phyloP scores from a whole-genome alignment of 2,329 filamentous ascomycete species.

The Xylaria sp. region DNA sequence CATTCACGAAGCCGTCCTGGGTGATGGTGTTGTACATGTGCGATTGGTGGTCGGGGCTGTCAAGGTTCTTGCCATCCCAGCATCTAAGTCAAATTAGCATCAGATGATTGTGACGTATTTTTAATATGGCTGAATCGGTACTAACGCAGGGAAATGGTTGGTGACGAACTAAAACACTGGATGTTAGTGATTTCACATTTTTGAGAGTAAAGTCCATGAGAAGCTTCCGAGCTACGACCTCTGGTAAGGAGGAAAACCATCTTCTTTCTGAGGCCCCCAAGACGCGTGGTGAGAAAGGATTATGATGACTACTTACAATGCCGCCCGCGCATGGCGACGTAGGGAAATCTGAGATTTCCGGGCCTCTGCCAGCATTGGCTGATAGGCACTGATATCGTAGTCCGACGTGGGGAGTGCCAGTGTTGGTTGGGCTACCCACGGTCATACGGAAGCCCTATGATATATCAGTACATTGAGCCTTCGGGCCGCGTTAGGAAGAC shows the following conservation, averaged over 20 bases:
- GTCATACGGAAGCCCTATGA: constrained; percentile 57
- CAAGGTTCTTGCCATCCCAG: constrained; percentile 43
- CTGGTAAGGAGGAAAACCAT: no score
- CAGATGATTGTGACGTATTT: neutral
- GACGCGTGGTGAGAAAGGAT: neutral
- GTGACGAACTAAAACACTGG: constrained; percentile 48
- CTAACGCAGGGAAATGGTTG: constrained; percentile 53
- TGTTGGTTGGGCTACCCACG: constrained; percentile 50
- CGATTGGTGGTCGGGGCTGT: constrained; percentile 41
- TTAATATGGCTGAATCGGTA: constrained; percentile 3
- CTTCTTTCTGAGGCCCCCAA: neutral
- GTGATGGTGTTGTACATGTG: constrained; percentile 46
- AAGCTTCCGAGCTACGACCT: neutral
- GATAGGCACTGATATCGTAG: constrained; percentile 56
- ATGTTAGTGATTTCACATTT: neutral
- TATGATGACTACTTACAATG: neutral
- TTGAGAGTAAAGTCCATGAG: neutral
- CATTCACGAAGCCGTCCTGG: constrained; percentile 37
- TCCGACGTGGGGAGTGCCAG: constrained; percentile 45
- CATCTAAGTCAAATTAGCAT: constrained; percentile 35
- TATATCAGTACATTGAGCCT: constrained; percentile 13
- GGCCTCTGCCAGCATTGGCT: constrained; percentile 50
- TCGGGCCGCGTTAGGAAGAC: neutral
- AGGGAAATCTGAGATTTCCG: constrained; percentile 53
- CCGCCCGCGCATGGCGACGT: constrained; percentile 51